phyloP scores from a whole-genome alignment of 108 stramenopile genomes.

The Chaetoceros muelleri region DNA sequence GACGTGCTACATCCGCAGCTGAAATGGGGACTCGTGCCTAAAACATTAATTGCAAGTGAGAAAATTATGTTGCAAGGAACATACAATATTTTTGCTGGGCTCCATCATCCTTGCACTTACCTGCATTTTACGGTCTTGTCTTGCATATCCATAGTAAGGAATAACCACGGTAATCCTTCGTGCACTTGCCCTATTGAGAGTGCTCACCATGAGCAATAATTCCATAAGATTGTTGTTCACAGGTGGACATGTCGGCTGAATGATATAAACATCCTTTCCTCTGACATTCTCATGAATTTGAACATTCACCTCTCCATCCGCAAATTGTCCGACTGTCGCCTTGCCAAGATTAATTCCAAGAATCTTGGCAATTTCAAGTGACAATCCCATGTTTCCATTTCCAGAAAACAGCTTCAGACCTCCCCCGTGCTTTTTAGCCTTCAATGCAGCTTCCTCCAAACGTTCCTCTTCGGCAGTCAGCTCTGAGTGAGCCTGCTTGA shows the following conservation, averaged over 20 bases:
- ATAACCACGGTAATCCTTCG: slow-evolving; percentile 96
- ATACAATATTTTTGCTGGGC: neutral
- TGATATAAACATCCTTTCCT: slow-evolving; percentile 95
- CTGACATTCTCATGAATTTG: slow-evolving; percentile 97
- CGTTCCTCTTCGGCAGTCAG: slow-evolving; percentile 64
- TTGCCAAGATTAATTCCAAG: slow-evolving; percentile 93
- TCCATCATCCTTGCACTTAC: slow-evolving; percentile 11
- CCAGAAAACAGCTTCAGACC: slow-evolving; percentile 94
- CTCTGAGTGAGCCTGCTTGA: slow-evolving; percentile 1
- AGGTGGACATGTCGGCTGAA: slow-evolving; percentile 96
- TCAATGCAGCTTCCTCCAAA: slow-evolving; percentile 66
- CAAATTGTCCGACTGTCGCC: slow-evolving; percentile 91
- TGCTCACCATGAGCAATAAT: slow-evolving; percentile 94
- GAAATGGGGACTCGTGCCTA: slow-evolving; percentile 97
- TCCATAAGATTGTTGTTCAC: slow-evolving; percentile 99
- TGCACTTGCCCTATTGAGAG: slow-evolving; percentile 89
- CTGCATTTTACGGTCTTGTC: slow-evolving; percentile 99
- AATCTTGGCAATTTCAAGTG: slow-evolving; percentile 88
- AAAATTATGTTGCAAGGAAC: too few species aligned
- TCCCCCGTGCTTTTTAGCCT: slow-evolving; percentile 75
- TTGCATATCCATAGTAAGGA: slow-evolving; percentile 98
- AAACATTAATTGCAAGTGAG: neutral
- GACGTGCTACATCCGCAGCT: slow-evolving; percentile 97
- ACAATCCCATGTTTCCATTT: slow-evolving; percentile 94
- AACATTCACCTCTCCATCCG: slow-evolving; percentile 98